These are phyloP conservation scores for Metschnikowia lochheadii DNA, from an alignment of 805 yeast species.

Conservation along the genomic window DNA sequence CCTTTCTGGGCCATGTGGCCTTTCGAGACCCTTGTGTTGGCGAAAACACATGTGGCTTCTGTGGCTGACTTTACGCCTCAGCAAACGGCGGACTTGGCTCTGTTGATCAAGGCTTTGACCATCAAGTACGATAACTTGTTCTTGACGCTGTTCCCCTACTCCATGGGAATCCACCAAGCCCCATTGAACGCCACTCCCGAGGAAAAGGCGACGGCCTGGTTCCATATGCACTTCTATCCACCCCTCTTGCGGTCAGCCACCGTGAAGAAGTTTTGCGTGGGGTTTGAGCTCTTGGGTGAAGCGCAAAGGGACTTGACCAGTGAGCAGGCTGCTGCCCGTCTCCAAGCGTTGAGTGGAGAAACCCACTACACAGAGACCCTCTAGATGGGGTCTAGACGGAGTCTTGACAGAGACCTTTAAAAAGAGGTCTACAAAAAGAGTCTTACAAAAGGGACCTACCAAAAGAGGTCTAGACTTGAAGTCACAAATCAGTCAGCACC, in stretches of 20 bases:
- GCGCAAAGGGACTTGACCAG: slow-evolving; percentile 69
- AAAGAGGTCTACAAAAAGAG: no score
- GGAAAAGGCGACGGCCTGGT: slow-evolving; percentile 44
- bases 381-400: no score
- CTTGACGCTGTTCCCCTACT: slow-evolving; percentile 67
- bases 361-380: slow-evolving; percentile 23
- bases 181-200: slow-evolving; percentile 46
- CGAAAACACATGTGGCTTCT: slow-evolving; percentile 53
- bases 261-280: slow-evolving; percentile 71
- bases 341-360: slow-evolving; percentile 41
- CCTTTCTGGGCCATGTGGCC: slow-evolving; percentile 88
- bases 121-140: slow-evolving; percentile 68
- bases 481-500: no score
- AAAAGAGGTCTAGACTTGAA: no score
- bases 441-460: no score
- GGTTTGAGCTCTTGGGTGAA: slow-evolving; percentile 64
- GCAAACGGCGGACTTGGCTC: slow-evolving; percentile 54
- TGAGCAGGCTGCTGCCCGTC: slow-evolving; percentile 59
- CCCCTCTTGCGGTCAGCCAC: slow-evolving; percentile 73
- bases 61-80: slow-evolving; percentile 43
- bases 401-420: no score
- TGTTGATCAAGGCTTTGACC: slow-evolving; percentile 49
- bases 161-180: slow-evolving; percentile 80
- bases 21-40: slow-evolving; percentile 61
- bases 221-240: slow-evolving; percentile 77